Conservation (phyloP, 345 rosid species). For the Iberis pinnata region DNA sequence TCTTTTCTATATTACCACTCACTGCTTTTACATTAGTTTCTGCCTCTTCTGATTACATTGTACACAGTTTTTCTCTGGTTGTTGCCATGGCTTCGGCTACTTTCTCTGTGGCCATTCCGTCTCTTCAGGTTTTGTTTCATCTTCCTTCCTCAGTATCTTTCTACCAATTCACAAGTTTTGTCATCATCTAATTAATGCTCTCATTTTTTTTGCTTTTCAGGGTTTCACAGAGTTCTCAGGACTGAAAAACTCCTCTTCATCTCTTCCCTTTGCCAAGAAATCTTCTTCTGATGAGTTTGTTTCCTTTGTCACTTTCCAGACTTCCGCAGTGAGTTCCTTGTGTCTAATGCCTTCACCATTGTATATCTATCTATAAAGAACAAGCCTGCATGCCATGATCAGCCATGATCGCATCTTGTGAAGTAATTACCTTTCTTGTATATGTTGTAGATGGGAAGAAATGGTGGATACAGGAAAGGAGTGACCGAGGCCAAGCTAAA, state of each 20-base stretch:
- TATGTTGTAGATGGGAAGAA: slow-evolving; percentile 45
- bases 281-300: slow-evolving; percentile 61
- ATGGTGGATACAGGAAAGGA: slow-evolving; percentile 66
- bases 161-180: not conserved
- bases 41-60: slow-evolving; percentile 13
- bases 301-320: slow-evolving; percentile 64
- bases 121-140: slow-evolving; percentile 56
- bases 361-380: slow-evolving; percentile 2
- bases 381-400: slow-evolving; percentile 22
- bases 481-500: slow-evolving; percentile 76
- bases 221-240: slow-evolving; percentile 79
- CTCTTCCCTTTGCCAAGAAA: slow-evolving; percentile 56
- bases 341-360: not conserved
- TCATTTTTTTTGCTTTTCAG: slow-evolving; percentile 40
- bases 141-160: not conserved
- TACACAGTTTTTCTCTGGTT: slow-evolving; percentile 17
- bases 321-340: slow-evolving; percentile 63
- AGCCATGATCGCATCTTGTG: slow-evolving; percentile 7
- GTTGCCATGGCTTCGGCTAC: slow-evolving; percentile 85
- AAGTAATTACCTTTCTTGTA: too few species aligned
- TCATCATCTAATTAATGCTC: not conserved
- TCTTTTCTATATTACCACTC: slow-evolving; percentile 19
- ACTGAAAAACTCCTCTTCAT: slow-evolving; percentile 47
- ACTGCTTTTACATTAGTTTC: slow-evolving; percentile 19
- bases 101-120: slow-evolving; percentile 73